These are phyloP conservation scores for Amaranthus hypochondriacus DNA, from an alignment of 148 eudicot species.

Conservation along the genomic window DNA sequence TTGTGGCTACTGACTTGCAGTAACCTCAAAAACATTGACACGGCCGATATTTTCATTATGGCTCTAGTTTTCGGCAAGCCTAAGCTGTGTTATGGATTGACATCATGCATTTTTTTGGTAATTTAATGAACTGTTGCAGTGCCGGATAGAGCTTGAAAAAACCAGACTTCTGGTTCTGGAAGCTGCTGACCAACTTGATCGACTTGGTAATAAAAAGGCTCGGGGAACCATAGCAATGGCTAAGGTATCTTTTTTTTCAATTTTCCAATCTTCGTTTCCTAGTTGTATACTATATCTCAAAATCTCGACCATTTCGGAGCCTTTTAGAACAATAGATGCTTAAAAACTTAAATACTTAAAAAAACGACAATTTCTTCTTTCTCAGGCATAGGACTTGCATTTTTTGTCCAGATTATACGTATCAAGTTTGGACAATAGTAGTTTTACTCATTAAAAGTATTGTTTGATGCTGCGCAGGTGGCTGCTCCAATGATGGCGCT, in stretches of 20 bases:
- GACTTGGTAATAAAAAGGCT: slow-evolving; percentile 85
- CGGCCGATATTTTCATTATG: too few relatives aligned
- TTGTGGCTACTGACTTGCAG: too few relatives aligned
- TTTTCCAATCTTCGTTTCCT: background rate
- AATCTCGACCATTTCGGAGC: background rate
- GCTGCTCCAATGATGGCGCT: slow-evolving; percentile 96
- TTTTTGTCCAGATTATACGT: too few relatives aligned
- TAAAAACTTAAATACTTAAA: too few relatives aligned
- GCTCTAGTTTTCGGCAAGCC: background rate
- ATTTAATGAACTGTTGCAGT: slow-evolving; percentile 35
- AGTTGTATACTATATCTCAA: background rate
- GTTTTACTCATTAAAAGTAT: too few relatives aligned
- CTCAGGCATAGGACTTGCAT: too few relatives aligned
- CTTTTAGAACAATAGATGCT: background rate
- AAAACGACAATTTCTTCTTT: too few relatives aligned
- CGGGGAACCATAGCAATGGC: slow-evolving; percentile 95
- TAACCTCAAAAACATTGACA: too few relatives aligned
- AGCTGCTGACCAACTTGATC: slow-evolving; percentile 98
- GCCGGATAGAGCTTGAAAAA: slow-evolving; percentile 82
- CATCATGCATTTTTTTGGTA: background rate
- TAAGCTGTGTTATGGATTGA: background rate
- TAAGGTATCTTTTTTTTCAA: slow-evolving; percentile 45
- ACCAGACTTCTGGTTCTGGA: slow-evolving; percentile 83
- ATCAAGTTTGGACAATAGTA: too few relatives aligned
- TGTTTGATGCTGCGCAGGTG: slow-evolving; percentile 37